phyloP scores from a whole-genome alignment of 345 rosid species.

The Moringa oleifera region DNA sequence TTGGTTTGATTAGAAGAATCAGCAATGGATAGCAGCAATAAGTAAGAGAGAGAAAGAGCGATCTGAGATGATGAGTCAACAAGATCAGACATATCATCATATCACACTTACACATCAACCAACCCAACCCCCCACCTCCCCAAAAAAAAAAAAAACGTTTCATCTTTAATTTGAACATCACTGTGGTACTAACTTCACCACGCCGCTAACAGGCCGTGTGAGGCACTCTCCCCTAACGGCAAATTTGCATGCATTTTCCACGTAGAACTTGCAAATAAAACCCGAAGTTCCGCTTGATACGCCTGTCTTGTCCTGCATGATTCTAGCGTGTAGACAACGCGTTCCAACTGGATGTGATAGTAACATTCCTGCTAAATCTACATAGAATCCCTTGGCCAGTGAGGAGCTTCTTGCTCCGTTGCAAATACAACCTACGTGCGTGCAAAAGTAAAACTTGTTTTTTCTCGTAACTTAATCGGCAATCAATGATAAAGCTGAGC shows the following conservation, averaged over 20 bases:
- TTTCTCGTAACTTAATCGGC: no score
- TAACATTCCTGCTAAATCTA: no score
- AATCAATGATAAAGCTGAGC: no score
- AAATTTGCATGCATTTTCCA: not conserved
- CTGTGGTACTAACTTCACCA: not conserved
- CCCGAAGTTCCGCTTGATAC: not conserved
- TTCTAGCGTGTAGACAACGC: not conserved
- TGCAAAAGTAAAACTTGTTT: no score
- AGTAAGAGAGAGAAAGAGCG: slow-evolving; percentile 10
- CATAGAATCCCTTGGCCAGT: no score
- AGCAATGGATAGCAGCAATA: slow-evolving; percentile 2
- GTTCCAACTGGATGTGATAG: not conserved
- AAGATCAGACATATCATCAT: no score
- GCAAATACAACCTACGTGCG: not conserved
- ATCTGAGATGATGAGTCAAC: not conserved
- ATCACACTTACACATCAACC: no score
- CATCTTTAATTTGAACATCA: not conserved
- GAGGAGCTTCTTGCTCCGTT: not conserved
- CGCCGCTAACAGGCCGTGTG: not conserved
- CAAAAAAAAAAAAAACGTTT: no score
- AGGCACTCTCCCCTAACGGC: not conserved
- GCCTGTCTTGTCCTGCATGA: not conserved
- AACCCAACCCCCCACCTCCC: no score
- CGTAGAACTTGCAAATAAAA: not conserved
- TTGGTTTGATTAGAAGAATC: slow-evolving; percentile 6